Conservation (phyloP, 208 protist species). For the Trypanosoma lewisi region DNA sequence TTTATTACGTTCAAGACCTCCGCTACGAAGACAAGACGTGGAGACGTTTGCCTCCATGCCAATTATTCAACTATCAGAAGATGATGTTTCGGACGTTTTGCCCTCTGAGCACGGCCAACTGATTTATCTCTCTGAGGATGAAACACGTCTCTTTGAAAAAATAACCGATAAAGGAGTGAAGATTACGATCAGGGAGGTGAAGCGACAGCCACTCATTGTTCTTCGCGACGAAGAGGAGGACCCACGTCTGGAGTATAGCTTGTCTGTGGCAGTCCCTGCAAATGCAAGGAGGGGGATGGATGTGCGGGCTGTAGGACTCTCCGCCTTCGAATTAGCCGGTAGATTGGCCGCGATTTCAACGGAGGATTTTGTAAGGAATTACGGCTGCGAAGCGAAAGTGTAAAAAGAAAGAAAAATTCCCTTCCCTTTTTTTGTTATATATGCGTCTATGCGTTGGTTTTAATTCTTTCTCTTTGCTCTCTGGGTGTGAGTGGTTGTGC, state of each 20-base stretch:
- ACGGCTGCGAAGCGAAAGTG: constrained; percentile 41
- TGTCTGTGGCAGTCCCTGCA: constrained; percentile 61
- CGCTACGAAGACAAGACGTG: constrained; percentile 53
- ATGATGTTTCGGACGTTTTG: constrained; percentile 83
- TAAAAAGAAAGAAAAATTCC: constrained; percentile 11
- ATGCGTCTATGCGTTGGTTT: neutral
- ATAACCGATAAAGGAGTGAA: constrained; percentile 59
- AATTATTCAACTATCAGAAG: constrained; percentile 67
- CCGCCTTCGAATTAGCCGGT: constrained; percentile 58
- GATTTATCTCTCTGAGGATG: constrained; percentile 88
- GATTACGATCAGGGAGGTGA: constrained; percentile 61
- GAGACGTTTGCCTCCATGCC: constrained; percentile 50
- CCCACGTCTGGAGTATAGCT: constrained; percentile 70
- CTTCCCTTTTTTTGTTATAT: neutral
- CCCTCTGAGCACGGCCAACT: constrained; percentile 85
- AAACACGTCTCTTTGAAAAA: constrained; percentile 76
- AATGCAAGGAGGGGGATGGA: constrained; percentile 56
- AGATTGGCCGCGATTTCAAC: constrained; percentile 41
- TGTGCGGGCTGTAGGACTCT: constrained; percentile 63
- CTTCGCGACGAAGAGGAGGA: constrained; percentile 87
- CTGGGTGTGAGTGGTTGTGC: neutral
- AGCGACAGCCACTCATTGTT: constrained; percentile 87
- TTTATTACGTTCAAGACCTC: constrained; percentile 72
- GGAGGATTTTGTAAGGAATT: constrained; percentile 60
- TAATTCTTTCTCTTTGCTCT: too few relatives aligned